Evolutionary conservation across 2,329 filamentous ascomycete genomes (phyloP), one percentile per base, ranked within the genome.

Genomic region (Boeremia lycopersici): DNA sequence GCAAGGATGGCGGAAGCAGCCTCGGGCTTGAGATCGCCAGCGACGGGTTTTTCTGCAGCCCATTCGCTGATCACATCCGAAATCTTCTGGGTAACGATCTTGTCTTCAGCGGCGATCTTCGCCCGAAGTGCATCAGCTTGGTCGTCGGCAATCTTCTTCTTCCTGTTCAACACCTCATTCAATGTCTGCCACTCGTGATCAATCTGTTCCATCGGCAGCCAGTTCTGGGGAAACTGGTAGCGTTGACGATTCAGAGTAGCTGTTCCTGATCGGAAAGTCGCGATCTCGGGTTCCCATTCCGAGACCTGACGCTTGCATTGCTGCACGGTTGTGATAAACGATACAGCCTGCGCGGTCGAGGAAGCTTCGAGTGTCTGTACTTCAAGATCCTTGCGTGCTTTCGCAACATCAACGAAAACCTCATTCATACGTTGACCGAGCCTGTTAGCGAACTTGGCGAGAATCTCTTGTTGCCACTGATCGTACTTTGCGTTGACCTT

Each of bases 401-500:
- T 92, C 67, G 96, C 90, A 56, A 99, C 89, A 59, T 98, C 93
- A 11, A 89, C 88, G 66, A 95, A 92, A 4, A 97, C 89, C 69
- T 99, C 95, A 43, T 91, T 86, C 87, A 98, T 96, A 44, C 93
- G 90, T 60, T 86, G 89, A 41, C 93, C 91, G 40, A 99, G 88
- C 51, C 95, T 91, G 52, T 85, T 84, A 33, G 92, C 95, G 76
- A 99, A 99, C 73, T 96, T 96, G 65, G 90, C 85, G 33, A 98
- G 82, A 50, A 99, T 96, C 63, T 99, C 95, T 67, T 97, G 91
- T 75, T 99, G 95, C 95, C 96, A 99, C 74, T 98, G 93, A 72
- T 99, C 96, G 72, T 99, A 99, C 75, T 98, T 99, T 67, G 92
- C 91, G 69, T 98, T 99, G 74, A 99, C 95, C 76, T 96, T 97